A percentile compares a stretch with the other conserved stretches of the same genome.
Conservation (phyloP, 2,329 filamentous ascomycete genomes). For the Zopfia rhizophila region DNA sequence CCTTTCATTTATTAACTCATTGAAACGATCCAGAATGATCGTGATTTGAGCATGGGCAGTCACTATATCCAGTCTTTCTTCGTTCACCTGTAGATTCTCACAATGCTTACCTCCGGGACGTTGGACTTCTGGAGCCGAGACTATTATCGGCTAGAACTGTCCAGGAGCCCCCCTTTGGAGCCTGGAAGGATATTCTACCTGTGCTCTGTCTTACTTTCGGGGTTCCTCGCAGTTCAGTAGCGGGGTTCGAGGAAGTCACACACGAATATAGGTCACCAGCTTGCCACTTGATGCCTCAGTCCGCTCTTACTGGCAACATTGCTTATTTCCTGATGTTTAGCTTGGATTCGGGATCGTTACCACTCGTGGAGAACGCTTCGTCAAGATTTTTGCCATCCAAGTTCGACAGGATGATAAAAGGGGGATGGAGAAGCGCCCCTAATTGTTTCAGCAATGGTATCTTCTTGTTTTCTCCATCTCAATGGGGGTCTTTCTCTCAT, state of each 20-base stretch:
- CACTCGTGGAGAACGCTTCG: constrained; percentile 16
- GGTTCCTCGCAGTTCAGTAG: constrained; percentile 20
- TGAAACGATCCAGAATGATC: constrained; percentile 9
- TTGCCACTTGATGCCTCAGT: constrained; percentile 17
- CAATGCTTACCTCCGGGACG: constrained; percentile 4
- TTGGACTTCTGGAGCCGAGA: background rate
- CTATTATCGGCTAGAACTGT: background rate
- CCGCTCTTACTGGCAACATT: constrained; percentile 13
- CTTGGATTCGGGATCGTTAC: constrained; percentile 20
- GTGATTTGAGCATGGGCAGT: constrained; percentile 14
- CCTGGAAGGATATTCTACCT: constrained; percentile 26
- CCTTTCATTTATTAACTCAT: constrained; percentile 10
- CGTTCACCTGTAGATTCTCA: constrained; percentile 21
- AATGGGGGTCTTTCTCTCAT: constrained; percentile 1
- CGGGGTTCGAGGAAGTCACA: constrained; percentile 10
- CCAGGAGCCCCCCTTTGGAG: constrained; percentile 10
- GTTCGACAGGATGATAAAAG: constrained; percentile 20
- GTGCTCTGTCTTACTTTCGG: constrained; percentile 25
- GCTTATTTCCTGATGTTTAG: constrained; percentile 23
- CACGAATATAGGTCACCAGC: constrained; percentile 11
- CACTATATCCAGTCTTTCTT: constrained; percentile 23
- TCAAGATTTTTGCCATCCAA: constrained; percentile 14
- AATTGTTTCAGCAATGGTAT: constrained; percentile 25
- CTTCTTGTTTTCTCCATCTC: constrained; percentile 8
- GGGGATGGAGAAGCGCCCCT: constrained; percentile 17